Base-by-base conservation (phyloP, 2,329 filamentous ascomycete genomes). In the Penicillium sp. region DNA sequence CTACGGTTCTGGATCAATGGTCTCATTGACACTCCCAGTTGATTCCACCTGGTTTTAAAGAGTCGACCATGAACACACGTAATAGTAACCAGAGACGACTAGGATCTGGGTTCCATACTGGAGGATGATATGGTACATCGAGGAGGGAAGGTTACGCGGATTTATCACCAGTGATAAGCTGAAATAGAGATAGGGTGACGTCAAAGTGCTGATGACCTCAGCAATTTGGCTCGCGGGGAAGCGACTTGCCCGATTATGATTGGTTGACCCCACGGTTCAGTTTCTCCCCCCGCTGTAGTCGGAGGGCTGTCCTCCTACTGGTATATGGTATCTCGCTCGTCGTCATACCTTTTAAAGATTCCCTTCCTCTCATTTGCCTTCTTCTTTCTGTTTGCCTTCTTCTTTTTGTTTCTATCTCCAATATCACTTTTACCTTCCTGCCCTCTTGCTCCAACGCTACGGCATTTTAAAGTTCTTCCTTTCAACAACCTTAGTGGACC, bases 1-100 rank as follows among this genome's bases (percentile, higher is more conserved):
- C 80, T 96, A 47, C 89, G 89, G 68, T 99, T 96, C 74, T 99
- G 95, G 95, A 87, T 90, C 75, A 99, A 99, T 69, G 84, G 73
- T 57, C 64, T 81, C 24, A 31, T 33, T 42, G n/a, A 21, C 9
- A 11, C 39, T 11, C 19, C 39, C 39, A 42, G 11, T 42, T 42
- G 19, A 21, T 22, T 42, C 7, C 8, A 22, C 1, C 19, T 42
- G 35, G 35, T 24, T 31, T 13, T 22, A 22, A 16, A 27, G 7
- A 19, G 43, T 35, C 22, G 42, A 37, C 42, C 19, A 39, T 27
- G 21, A 24, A 19, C 9, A 29, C 46, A 39, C 7, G n/a, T 19
- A 39, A 27, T n/a, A 42, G n/a, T 22, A 4, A 27, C 37, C 13
- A 33, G 21, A 42, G 21, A 51, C 13, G 24, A 43, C 37, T 13